Conservation (phyloP, 2,329 filamentous ascomycete genomes). For the Claviceps africana region DNA sequence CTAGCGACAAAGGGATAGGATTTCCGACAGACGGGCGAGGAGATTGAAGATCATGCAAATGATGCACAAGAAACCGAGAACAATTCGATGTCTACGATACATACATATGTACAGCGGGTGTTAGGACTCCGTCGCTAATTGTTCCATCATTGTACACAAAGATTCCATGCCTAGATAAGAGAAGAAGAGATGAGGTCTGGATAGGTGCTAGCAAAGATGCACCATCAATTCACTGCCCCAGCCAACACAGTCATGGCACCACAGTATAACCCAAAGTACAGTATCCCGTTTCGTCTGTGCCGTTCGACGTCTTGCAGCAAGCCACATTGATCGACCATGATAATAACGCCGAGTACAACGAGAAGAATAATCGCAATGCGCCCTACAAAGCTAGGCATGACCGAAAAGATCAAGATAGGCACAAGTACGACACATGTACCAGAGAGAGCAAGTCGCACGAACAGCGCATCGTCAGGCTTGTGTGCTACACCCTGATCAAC, state of each 20-base stretch:
- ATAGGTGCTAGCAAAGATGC: background rate
- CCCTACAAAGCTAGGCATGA: constrained; percentile 41
- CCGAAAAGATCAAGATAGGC: constrained; percentile 43
- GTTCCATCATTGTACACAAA: background rate
- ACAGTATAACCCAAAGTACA: constrained; percentile 20
- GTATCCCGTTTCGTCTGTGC: constrained; percentile 10
- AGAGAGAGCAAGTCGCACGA: constrained; percentile 1
- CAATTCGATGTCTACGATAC: background rate
- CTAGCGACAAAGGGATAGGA: no score
- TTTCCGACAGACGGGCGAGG: no score
- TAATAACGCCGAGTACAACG: constrained; percentile 30
- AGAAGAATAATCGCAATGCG: constrained; percentile 44
- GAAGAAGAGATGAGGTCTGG: background rate
- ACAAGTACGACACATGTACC: constrained; percentile 28
- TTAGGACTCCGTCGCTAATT: background rate
- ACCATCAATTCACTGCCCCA: constrained; percentile 3
- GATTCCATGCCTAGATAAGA: background rate
- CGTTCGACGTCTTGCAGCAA: constrained; percentile 8
- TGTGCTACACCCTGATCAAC: background rate
- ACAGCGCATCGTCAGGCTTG: background rate
- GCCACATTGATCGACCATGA: constrained; percentile 16
- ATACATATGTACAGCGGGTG: background rate
- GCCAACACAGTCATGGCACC: constrained; percentile 20
- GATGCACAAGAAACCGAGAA: no score
- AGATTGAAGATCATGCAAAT: no score